Evolutionary conservation across 768 basidiomycete species (phyloP).

Genomic region (Paxillus rubicundulus): DNA sequence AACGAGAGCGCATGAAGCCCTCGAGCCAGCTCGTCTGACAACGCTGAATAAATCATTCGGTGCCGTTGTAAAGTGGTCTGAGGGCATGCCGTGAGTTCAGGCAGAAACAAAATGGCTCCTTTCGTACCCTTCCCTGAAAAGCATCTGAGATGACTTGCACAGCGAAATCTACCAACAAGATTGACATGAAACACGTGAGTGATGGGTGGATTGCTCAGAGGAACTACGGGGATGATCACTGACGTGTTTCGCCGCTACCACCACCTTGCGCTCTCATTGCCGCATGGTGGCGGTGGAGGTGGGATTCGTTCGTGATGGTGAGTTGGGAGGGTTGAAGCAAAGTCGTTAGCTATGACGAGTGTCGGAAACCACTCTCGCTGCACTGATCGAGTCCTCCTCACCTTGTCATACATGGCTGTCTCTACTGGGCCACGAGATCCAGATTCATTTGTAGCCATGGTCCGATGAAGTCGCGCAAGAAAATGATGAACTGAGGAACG

Average conservation of each 20-base stretch:
- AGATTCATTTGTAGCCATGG: slow-evolving; percentile 28
- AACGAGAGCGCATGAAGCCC: slow-evolving; percentile 79
- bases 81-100: slow-evolving; percentile 12
- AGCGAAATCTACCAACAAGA: slow-evolving; percentile 60
- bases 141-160: slow-evolving; percentile 67
- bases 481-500: slow-evolving; percentile 19
- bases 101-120: slow-evolving; percentile 4
- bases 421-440: slow-evolving; percentile 50
- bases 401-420: slow-evolving; percentile 60
- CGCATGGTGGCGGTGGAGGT: slow-evolving; percentile 81
- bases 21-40: slow-evolving; percentile 65
- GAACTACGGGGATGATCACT: slow-evolving; percentile 32
- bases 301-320: slow-evolving; percentile 76
- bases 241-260: slow-evolving; percentile 79
- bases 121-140: slow-evolving; percentile 70
- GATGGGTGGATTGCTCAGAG: slow-evolving; percentile 9
- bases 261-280: slow-evolving; percentile 72
- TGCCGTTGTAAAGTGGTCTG: slow-evolving; percentile 80
- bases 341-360: slow-evolving; percentile 50
- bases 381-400: slow-evolving; percentile 28
- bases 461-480: slow-evolving; percentile 16
- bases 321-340: slow-evolving; percentile 62
- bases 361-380: slow-evolving; percentile 21
- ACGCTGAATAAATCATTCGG: slow-evolving; percentile 69
- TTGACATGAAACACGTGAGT: slow-evolving; percentile 23